Evolutionary conservation across 2,329 filamentous ascomycete genomes (phyloP), one percentile per base, ranked within the genome.

Genomic region (Didymella sp.): DNA sequence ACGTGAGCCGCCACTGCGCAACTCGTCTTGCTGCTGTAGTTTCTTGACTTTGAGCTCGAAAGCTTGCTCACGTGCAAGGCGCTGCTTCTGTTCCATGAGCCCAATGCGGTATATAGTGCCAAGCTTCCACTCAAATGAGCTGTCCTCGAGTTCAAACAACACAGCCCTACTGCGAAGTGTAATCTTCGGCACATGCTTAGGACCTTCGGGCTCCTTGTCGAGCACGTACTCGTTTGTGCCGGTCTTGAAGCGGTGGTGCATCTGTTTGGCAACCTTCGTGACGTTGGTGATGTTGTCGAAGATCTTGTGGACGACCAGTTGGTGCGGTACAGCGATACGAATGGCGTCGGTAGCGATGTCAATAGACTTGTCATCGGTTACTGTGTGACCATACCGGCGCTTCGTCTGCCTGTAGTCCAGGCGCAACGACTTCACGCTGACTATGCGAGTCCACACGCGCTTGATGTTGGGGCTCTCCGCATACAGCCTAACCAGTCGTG

Each of bases 71-170:
- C 95, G 87, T 4, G 94, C 93, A 51, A 96, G 80, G 19, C 95
- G 86, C 75, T 98, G 95, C 72, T 89, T 88, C 76, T 98, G 94
- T 75, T 99, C 95, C 52, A 93, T 81, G 19, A 94, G 83, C 0
- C 96, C 95, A 42, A 91, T 87, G 28, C 94, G 88, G 74, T 98
- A 99, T 48, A 99, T 99, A 71, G 92, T 88, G 15, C 93, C 92
- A 9, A 99, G 81, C 73, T 97, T 98, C 91, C 93, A 99, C 74
- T 99, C 95, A 69, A 99, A 99, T 0, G 91, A 89, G 46, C 95
- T 94, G 73, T 99, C 95, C 77, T 99, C 95, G 31, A 99, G 82
- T 71, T 98, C 94, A 57, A 99, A 94, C 2, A 96, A 79, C 22
- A 99, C 82, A 5, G 90, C 90, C 67, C 90, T 90, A 51, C 89